These are phyloP conservation scores for Rhynchosporium agropyri DNA, from an alignment of 2,329 filamentous ascomycete genomes.

Conservation along the genomic window DNA sequence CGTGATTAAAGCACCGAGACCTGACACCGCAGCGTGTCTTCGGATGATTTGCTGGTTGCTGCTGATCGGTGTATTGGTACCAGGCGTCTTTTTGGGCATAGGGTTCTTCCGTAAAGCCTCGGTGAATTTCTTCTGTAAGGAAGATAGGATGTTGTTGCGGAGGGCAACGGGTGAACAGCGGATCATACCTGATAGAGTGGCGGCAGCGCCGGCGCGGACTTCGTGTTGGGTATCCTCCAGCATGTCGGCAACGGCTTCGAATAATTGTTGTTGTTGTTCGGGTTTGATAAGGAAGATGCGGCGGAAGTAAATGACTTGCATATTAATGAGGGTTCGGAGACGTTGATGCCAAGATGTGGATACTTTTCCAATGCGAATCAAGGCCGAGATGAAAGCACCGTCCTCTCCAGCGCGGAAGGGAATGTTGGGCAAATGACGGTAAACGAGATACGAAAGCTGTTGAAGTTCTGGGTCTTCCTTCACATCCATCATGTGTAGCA, in stretches of 20 bases:
- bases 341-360: slow-evolving; percentile 94
- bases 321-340: slow-evolving; percentile 91
- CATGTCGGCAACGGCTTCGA: slow-evolving; percentile 95
- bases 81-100: slow-evolving; percentile 73
- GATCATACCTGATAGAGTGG: slow-evolving; percentile 96
- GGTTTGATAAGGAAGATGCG: slow-evolving; percentile 84
- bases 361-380: slow-evolving; percentile 84
- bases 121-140: slow-evolving; percentile 79
- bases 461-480: slow-evolving; percentile 98
- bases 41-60: slow-evolving; percentile 76
- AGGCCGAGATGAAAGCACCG: slow-evolving; percentile 76
- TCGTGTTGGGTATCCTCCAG: slow-evolving; percentile 88
- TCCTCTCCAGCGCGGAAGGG: slow-evolving; percentile 88
- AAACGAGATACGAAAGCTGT: slow-evolving; percentile 92
- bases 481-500: slow-evolving; percentile 99
- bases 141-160: slow-evolving; percentile 74
- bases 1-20: slow-evolving; percentile 86
- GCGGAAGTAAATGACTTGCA: slow-evolving; percentile 98
- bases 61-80: slow-evolving; percentile 70
- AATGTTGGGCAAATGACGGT: slow-evolving; percentile 93
- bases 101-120: slow-evolving; percentile 79
- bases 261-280: slow-evolving; percentile 76
- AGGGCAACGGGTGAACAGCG: slow-evolving; percentile 85
- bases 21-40: slow-evolving; percentile 88
- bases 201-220: slow-evolving; percentile 88